These are phyloP conservation scores for Aureobasidium uvarum DNA, from an alignment of 2,329 filamentous ascomycete species.

Conservation along the genomic window DNA sequence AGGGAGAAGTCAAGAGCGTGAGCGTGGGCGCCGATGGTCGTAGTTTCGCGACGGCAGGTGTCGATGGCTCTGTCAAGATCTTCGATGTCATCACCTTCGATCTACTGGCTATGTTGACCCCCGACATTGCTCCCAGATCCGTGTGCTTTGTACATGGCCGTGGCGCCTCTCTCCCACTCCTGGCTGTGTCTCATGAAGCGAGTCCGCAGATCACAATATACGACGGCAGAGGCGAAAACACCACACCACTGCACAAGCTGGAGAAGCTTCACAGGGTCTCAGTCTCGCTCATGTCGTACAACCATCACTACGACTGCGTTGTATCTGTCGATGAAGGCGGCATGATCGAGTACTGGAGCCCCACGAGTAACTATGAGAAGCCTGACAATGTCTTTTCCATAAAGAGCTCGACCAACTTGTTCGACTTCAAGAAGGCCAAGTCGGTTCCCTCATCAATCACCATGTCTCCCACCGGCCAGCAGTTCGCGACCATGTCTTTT, in stretches of 20 bases:
- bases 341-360: slow-evolving; percentile 97
- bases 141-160: slow-evolving; percentile 90
- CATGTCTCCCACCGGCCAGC: slow-evolving; percentile 79
- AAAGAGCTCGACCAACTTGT: slow-evolving; percentile 91
- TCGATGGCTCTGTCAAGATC: slow-evolving; percentile 75
- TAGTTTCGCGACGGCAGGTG: slow-evolving; percentile 86
- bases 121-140: slow-evolving; percentile 71
- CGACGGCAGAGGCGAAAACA: slow-evolving; percentile 82
- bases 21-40: slow-evolving; percentile 86
- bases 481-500: slow-evolving; percentile 85
- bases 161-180: slow-evolving; percentile 79
- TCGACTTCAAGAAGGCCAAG: slow-evolving; percentile 95
- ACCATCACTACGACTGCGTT: slow-evolving; percentile 83
- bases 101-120: slow-evolving; percentile 74
- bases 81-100: slow-evolving; percentile 67
- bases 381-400: slow-evolving; percentile 87
- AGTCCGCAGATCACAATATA: slow-evolving; percentile 76
- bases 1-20: slow-evolving; percentile 77
- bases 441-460: slow-evolving; percentile 77
- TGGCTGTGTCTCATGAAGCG: slow-evolving; percentile 76
- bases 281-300: slow-evolving; percentile 84
- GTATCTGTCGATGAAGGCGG: slow-evolving; percentile 84
- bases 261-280: slow-evolving; percentile 76
- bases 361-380: slow-evolving; percentile 78
- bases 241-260: slow-evolving; percentile 72